A percentile compares a stretch with the other conserved stretches of the same genome.
phyloP scores from a whole-genome alignment of 345 rosid species.

The Populus euphratica region DNA sequence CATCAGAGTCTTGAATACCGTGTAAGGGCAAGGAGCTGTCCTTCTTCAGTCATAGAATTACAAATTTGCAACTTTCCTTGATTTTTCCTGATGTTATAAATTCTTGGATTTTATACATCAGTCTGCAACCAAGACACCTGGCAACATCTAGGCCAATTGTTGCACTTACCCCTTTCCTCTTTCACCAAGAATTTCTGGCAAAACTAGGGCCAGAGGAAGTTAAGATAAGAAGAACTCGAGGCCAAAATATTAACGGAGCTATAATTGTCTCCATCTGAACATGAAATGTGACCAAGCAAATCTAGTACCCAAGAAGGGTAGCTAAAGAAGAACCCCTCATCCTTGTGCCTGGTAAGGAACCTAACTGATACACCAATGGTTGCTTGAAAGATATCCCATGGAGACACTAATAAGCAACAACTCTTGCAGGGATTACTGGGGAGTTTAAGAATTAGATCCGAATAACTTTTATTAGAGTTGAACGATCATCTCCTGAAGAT shows the following conservation, averaged over 20 bases:
- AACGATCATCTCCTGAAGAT: constrained; percentile 28
- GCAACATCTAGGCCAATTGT: neutral
- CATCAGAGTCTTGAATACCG: no score
- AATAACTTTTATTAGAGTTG: constrained; percentile 48
- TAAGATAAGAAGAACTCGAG: neutral
- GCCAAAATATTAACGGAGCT: neutral
- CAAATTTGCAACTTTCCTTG: no score
- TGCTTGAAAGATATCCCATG: no score
- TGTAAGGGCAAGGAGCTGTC: no score
- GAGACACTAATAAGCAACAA: neutral
- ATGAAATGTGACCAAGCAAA: neutral
- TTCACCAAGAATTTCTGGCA: neutral
- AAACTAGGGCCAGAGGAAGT: neutral
- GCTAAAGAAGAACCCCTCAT: no score
- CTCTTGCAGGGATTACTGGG: constrained; percentile 47
- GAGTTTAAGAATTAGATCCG: constrained; percentile 72
- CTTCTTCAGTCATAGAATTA: no score
- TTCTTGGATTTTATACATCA: no score
- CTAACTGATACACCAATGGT: no score
- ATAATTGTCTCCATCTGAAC: neutral
- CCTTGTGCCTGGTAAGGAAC: no score
- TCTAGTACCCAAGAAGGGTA: no score
- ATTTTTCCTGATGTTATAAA: no score
- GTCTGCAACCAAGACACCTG: no score
- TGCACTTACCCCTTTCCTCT: neutral